These are phyloP conservation scores for Spiromastix sp. DNA, from an alignment of 2,329 filamentous ascomycete genomes.

Conservation along the genomic window DNA sequence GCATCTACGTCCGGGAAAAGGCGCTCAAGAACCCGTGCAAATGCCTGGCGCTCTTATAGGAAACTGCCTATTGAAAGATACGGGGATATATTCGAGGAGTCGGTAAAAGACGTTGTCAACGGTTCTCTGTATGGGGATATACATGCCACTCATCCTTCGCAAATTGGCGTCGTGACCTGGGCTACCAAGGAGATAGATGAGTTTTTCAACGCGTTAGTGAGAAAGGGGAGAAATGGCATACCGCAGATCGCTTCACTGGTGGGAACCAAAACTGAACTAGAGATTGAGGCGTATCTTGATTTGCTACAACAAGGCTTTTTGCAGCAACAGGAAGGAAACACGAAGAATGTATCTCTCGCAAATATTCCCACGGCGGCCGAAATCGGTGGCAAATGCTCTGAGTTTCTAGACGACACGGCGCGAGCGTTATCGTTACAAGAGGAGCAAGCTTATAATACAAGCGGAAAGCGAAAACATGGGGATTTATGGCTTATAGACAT, in stretches of 20 bases:
- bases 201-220: conserved; percentile 57
- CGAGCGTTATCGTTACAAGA: conserved; percentile 56
- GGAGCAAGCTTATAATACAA: conserved; percentile 49
- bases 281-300: conserved; percentile 60
- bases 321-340: conserved; percentile 27
- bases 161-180: conserved; percentile 64
- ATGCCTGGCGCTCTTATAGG: conserved; percentile 19
- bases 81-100: conserved; percentile 42
- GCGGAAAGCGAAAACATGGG: conserved; percentile 53
- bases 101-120: conserved; percentile 36
- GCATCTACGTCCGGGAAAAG: not conserved
- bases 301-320: conserved; percentile 47
- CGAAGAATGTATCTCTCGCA: conserved; percentile 34
- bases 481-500: conserved; percentile 54
- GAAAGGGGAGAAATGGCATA: conserved; percentile 54
- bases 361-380: conserved; percentile 66
- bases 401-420: conserved; percentile 56
- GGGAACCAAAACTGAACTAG: conserved; percentile 60
- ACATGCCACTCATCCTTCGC: conserved; percentile 34
- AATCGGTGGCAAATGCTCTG: conserved; percentile 54
- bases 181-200: conserved; percentile 56
- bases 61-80: conserved; percentile 42
- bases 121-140: conserved; percentile 6
- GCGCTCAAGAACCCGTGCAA: conserved; percentile 7
- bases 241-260: conserved; percentile 53